Conservation (phyloP, 495 filamentous ascomycete species). For the Penicillium bialowiezense region DNA sequence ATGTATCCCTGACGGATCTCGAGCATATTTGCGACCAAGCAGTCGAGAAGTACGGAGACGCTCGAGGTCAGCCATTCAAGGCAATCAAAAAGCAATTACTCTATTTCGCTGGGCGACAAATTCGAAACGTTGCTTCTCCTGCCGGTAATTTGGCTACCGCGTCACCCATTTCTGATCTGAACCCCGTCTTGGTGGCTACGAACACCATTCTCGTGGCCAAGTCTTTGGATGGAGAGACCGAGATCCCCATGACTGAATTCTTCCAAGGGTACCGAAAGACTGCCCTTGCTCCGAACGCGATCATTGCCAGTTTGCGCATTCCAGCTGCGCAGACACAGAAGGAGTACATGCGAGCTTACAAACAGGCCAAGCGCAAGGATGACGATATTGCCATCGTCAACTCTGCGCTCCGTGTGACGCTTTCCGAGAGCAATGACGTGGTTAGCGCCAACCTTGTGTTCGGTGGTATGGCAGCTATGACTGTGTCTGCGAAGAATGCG, state of each 20-base stretch:
- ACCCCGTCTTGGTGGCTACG: conserved; percentile 88
- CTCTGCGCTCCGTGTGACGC: conserved; percentile 66
- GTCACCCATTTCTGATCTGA: conserved; percentile 93
- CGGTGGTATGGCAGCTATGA: conserved; percentile 87
- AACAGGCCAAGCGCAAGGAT: conserved; percentile 93
- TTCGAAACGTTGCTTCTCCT: conserved; percentile 93
- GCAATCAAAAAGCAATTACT: conserved; percentile 50
- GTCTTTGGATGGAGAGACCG: conserved; percentile 62
- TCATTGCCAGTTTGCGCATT: conserved; percentile 84
- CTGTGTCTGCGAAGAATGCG: conserved; percentile 76
- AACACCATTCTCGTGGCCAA: conserved; percentile 79
- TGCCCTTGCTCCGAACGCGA: conserved; percentile 73
- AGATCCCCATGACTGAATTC: conserved; percentile 89
- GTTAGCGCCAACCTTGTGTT: conserved; percentile 75
- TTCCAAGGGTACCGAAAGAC: conserved; percentile 91
- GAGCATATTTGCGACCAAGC: conserved; percentile 65
- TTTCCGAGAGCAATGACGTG: conserved; percentile 64
- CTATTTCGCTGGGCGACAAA: conserved; percentile 95
- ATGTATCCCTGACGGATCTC: conserved; percentile 80
- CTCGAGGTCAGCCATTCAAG: conserved; percentile 60
- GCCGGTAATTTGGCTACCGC: conserved; percentile 95
- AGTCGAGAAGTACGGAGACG: conserved; percentile 72
- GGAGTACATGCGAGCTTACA: conserved; percentile 69
- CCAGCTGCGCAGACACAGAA: conserved; percentile 59
- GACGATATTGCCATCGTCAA: conserved; percentile 98